Base-by-base conservation (phyloP, 257 asterid species). In the Orobanche coerulescens region DNA sequence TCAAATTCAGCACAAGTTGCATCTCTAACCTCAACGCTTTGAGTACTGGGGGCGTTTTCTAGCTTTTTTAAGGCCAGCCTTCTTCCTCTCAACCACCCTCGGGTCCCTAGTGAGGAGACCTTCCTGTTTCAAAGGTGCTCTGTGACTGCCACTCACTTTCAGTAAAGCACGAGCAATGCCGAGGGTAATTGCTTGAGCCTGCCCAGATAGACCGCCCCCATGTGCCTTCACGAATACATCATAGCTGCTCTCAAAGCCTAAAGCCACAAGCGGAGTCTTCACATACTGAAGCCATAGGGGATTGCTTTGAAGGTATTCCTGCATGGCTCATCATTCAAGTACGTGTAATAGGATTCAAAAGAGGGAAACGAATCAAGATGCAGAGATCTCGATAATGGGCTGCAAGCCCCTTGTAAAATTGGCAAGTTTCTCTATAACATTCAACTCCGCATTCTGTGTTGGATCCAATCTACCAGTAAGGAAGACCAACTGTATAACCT, bases 291-390 rank as follows among this genome's bases (percentile, higher is more conserved):
- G 83, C 97, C 97, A 93, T 37, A 89, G 61, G 30, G 99, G 99
- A 37, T 93, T 93, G 28, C 96, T 97, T 78, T 89, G 99, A 69
- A 93, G 96, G 76, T 93, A 93, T 42, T 93, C 99, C 99, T 93
- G 74, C 72, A 71, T 1, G 14, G 31, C 61, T 64, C 25, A 50
- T 54, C 31, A 49, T 26, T 4, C 36, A 13, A 48, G 43, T 43
- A 25, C 13, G 39, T 19, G 25, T 9, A 14, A 64, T 9, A 23
- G 0, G 61, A 19, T 4, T 19, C n/a, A 54, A 34, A 52, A 1
- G 22, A 25, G 52, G 19, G 25, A 23, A 47, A 22, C 52, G 20
- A 28, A 39, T 20, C 48, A 1, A 36, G 42, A 26, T 26, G 31
- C 5, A 36, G 42, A 36, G 1, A 6, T 10, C 9, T 9, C 9